Evolutionary conservation across 2,329 filamentous ascomycete genomes (phyloP).

Genomic region (Ceratocystis smalleyi): DNA sequence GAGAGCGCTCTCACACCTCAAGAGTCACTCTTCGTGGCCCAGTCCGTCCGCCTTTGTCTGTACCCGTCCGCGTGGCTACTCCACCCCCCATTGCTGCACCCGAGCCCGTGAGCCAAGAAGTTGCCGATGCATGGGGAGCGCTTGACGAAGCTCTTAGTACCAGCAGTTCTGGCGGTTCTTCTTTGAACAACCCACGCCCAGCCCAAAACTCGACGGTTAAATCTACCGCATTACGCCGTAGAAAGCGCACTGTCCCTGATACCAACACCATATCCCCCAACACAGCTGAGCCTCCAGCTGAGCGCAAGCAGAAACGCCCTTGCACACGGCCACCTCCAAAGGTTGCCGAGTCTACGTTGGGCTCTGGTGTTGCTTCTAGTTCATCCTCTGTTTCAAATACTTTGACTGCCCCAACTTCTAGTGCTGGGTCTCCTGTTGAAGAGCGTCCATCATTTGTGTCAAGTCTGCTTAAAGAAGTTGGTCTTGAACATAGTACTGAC

Average conservation of each 20-base stretch:
- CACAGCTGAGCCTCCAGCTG: conserved; percentile 28
- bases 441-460: conserved; percentile 66
- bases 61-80: neutral
- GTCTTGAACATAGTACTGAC: conserved; percentile 44
- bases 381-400: neutral
- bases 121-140: conserved; percentile 74
- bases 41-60: neutral
- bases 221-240: neutral
- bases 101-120: conserved; percentile 38
- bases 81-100: neutral
- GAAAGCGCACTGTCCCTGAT: neutral
- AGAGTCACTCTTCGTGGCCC: neutral
- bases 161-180: neutral
- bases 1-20: neutral
- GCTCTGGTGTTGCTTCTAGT: conserved; percentile 14
- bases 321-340: conserved; percentile 49
- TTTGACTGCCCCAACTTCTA: neutral
- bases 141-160: conserved; percentile 70
- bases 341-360: conserved; percentile 27
- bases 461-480: conserved; percentile 76
- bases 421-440: conserved; percentile 20
- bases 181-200: neutral
- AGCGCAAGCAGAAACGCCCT: conserved; percentile 76
- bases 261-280: neutral
- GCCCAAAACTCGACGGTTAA: neutral